A percentile compares a stretch with the other conserved stretches of the same genome.
Evolutionary conservation across 371 early-diverging fungal species (phyloP).

Genomic region (Sporodiniella umbellata): DNA sequence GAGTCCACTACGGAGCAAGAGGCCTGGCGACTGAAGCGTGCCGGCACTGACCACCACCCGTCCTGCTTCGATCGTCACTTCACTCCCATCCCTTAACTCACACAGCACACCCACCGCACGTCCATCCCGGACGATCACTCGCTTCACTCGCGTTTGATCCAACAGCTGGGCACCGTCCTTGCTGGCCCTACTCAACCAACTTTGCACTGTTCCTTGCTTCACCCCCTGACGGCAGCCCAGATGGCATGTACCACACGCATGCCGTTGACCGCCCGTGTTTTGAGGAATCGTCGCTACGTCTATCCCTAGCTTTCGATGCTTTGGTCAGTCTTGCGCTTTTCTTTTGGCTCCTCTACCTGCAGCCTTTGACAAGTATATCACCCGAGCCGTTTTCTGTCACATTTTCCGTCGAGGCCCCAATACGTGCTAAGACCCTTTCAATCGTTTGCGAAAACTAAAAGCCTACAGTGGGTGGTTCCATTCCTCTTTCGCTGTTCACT

Average conservation of each 20-base stretch:
- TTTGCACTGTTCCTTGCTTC: conserved; percentile 67
- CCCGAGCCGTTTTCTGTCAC: conserved; percentile 65
- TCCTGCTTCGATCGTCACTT: conserved; percentile 40
- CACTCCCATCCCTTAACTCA: conserved; percentile 16
- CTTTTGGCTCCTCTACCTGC: conserved; percentile 28
- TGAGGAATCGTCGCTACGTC: conserved; percentile 58
- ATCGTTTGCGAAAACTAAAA: conserved; percentile 34
- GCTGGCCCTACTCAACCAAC: conserved; percentile 67
- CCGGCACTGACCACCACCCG: conserved; percentile 68
- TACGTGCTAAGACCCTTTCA: conserved; percentile 52
- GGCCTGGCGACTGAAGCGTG: conserved; percentile 63
- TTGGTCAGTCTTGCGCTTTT: too few species aligned
- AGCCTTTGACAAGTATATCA: conserved; percentile 57
- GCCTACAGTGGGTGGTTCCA: too few species aligned
- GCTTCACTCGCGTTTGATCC: conserved; percentile 53
- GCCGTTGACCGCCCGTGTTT: conserved; percentile 58
- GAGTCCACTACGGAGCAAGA: conserved; percentile 64
- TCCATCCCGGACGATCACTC: conserved; percentile 51
- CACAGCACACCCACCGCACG: conserved; percentile 50
- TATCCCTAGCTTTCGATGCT: conserved; percentile 60
- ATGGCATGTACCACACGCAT: conserved; percentile 67
- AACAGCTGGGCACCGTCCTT: conserved; percentile 60
- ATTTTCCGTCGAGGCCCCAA: conserved; percentile 52
- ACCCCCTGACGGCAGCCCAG: conserved; percentile 70
- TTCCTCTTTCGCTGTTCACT: too few species aligned